A percentile compares a stretch with the other conserved stretches of the same genome.
Evolutionary conservation across 176 grass and related monocot genomes (phyloP).

Genomic region (Oryza punctata): DNA sequence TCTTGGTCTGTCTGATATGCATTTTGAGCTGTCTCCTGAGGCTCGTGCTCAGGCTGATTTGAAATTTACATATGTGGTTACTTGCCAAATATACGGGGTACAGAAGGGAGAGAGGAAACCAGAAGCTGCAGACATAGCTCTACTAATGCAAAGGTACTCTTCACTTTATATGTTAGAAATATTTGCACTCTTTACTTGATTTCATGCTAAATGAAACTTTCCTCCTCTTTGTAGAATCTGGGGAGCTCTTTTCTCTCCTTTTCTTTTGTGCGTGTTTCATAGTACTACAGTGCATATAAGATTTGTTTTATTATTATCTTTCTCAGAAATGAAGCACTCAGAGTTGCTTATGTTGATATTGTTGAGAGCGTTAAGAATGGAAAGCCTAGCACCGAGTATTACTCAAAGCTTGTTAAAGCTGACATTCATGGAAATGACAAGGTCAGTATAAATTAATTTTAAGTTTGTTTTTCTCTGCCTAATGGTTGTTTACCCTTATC

Average conservation of each 20-base stretch:
- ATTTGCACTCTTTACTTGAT: constrained; percentile 2
- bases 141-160: constrained; percentile 81
- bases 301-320: constrained; percentile 31
- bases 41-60: constrained; percentile 82
- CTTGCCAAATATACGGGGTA: constrained; percentile 92
- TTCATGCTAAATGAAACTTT: constrained; percentile 3
- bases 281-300: constrained; percentile 23
- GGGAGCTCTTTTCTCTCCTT: constrained; percentile 5
- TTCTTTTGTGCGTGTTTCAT: neutral
- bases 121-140: constrained; percentile 89
- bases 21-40: constrained; percentile 86
- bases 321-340: constrained; percentile 90
- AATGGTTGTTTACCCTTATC: constrained; percentile 4
- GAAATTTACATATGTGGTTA: constrained; percentile 95
- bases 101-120: constrained; percentile 79
- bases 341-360: constrained; percentile 88
- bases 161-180: constrained; percentile 37
- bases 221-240: neutral
- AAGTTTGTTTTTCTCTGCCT: neutral
- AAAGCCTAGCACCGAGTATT: constrained; percentile 73
- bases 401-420: constrained; percentile 96
- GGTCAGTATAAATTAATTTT: constrained; percentile 43
- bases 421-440: constrained; percentile 94
- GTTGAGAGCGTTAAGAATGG: constrained; percentile 75
- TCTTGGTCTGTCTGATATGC: constrained; percentile 62